Base-by-base conservation (phyloP, 768 basidiomycete genomes). In the Saitozyma podzolica region DNA sequence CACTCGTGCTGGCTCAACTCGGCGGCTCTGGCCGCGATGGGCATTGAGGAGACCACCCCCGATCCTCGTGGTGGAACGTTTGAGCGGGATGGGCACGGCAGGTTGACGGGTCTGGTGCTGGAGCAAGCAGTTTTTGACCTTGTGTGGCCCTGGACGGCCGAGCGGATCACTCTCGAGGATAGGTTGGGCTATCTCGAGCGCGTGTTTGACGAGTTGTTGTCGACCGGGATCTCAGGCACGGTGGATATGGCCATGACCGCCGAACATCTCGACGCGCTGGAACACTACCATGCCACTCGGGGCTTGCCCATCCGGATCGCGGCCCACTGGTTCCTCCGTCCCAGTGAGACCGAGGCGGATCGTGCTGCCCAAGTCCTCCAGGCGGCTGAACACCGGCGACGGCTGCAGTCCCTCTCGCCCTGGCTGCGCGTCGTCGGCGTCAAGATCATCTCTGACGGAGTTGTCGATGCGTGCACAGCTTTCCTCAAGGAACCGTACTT, bases 401-500 rank as follows among this genome's bases (percentile, higher is more conserved):
- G 62, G 43, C 52, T 62, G 16, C 16, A 39, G 9, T 19, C 17
- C 6, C 17, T 47, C 17, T 48, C 54, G 2, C 56, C 54, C 8
- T 64, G 59, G 56, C 58, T 70, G 9, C 54, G 47, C n/a, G 49
- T 70, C 19, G 59, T 53, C 11, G 68, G 68, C 1, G 67, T 70
- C 56, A 70, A 70, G 63, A 64, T 70, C 56, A 66, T 70, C 13
- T 54, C 60, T 1, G 68, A 70, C 43, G 68, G 68, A 8, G 65
- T 70, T 8, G 57, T 70, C 9, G 68, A 70, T 53, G 37, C 60
- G 9, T 70, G 65, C 52, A 66, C 68, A 0, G 68, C 68, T 3
- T 67, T 55, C 54, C 57, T 66, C 55, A 54, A 43, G 16, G 53
- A 66, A 48, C 62, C 68, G 8, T 70, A 70, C 45, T 42, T 40